Base-by-base conservation (phyloP, 768 basidiomycete genomes). In the Clathrus columnatus region DNA sequence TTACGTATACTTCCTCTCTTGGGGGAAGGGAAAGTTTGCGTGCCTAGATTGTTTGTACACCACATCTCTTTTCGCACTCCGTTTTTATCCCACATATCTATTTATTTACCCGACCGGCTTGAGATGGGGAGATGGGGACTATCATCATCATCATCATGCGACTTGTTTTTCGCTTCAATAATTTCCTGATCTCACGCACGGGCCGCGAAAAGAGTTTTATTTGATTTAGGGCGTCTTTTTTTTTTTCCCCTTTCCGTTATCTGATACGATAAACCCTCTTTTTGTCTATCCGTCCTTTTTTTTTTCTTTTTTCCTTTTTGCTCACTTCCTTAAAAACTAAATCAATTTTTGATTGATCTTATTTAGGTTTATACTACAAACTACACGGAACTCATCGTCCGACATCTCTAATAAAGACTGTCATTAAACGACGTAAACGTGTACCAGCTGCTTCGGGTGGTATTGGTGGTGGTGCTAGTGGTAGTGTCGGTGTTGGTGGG, bases 381-480 rank as follows among this genome's bases (percentile, higher is more conserved):
- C 79, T 99, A 11, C 96, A 99, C 73, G 92, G 93, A 48, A 91
- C 90, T 1, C 93, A 97, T 64, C 83, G 96, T 32, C 96, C 96
- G 36, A 94, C 93, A 61, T 91, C 92, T 59, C 95, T 99, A 93
- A 98, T 96, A 72, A 97, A 98, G 76, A 88, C 91, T 4, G 91
- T 96, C 62, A 99, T 99, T 79, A 99, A 99, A 73, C 82, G 96
- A 29, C 78, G 96, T 61, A 98, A 98, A 72, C 85, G 96, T 61
- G 94, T 99, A 42, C 93, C 96, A 30, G 94, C 95, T 50, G 91
- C 87, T 18, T 36, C 36, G n/a, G 36, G 36, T n/a, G 36, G 14
- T 36, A 78, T 69, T 56, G 61, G 62, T 18, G 65, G 64, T 8
- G 66, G 73, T 60, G 60, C 75, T 36, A 45, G 41, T 54, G 53